Evolutionary conservation across 441 rosid genomes (phyloP), one percentile per base, ranked within the genome.

Genomic region (Gossypium armourianum): DNA sequence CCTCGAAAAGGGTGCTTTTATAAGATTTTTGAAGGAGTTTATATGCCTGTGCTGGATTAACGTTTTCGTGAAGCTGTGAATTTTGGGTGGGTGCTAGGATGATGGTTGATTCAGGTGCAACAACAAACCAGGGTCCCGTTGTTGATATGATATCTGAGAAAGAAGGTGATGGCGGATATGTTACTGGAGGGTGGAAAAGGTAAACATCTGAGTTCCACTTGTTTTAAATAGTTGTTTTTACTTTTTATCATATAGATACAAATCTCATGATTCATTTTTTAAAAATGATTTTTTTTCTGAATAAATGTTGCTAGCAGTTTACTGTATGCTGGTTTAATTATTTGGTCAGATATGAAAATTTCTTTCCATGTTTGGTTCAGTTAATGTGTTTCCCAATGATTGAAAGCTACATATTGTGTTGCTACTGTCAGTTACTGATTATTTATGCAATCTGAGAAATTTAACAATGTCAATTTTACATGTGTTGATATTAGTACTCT

Each of bases 61-160:
- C 64, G 36, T 75, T 45, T 69, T 72, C 53, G 49, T 74, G 79
- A 81, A 76, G 77, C 20, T 59, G 77, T 50, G 70, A 75, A 29
- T 70, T 76, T 72, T 65, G 67, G 50, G 69, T 60, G 15, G 76
- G 76, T 64, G 21, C 66, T 32, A 89, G 75, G 76, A 89, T 89
- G 93, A 90, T 92, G 97, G 89, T 89, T 23, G 97, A 89, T 86
- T 78, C 91, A 1, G 76, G 83, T 58, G 68, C 90, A 8, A 63
- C 80, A 4, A 90, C 81, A 19, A 84, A 83, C 64, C 75, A 71
- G 36, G 82, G 81, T 21, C 77, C 81, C 1, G 1, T 78, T 40
- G 78, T 72, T 53, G 85, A 84, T 76, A 63, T 79, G 29, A 70
- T 81, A 40, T 73, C 71, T 1, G 86, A 76, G 78, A 90, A 89